Evolutionary conservation across 2,329 filamentous ascomycete genomes (phyloP), one percentile per base, ranked within the genome.

Genomic region (Penicillium crustosum): DNA sequence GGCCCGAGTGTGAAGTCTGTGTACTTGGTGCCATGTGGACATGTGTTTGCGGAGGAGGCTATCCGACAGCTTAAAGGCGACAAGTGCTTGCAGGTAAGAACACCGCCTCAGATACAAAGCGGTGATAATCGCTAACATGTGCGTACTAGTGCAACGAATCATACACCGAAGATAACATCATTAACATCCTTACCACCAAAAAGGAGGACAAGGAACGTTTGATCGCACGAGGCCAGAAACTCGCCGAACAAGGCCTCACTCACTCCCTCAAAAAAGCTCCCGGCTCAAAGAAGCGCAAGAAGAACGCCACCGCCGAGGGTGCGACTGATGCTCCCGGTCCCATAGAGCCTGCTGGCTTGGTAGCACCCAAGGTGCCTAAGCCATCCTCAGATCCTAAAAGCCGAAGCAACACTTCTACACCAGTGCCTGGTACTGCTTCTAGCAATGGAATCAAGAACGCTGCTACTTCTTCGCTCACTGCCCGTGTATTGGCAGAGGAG

Each of bases 1-100:
- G 94, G 94, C 0, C 87, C 92, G 0, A 82, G 82, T 6, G 87
- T 88, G 17, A 93, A 89, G 74, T 83, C 91, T 0, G 91, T 96
- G 1, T 99, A 97, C 68, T 69, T 99, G 3, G 90, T 97, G 5
- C 94, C 94, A 0, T 99, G 94, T 69, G 95, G 94, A 0, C 95
- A 99, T 79, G 93, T 91, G 0, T 97, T 97, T 75, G 88, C 91
- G 0, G 92, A 95, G 60, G 86, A 87, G 53, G 91, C 92, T 8
- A 87, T 97, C 64, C 89, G 88, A 65, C 90, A 94, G 75, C 86
- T 95, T n/a, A 81, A 81, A 25, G 82, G 78, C 2, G 88, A 89
- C 62, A 81, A 78, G 62, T 88, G 86, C 65, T 70, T 86, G 60
- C 77, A 82, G 75, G 82, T 83, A 68, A 54, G 78, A 59, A 19